phyloP scores from a whole-genome alignment of 768 basidiomycete genomes.

The Podaxis rugospora region DNA sequence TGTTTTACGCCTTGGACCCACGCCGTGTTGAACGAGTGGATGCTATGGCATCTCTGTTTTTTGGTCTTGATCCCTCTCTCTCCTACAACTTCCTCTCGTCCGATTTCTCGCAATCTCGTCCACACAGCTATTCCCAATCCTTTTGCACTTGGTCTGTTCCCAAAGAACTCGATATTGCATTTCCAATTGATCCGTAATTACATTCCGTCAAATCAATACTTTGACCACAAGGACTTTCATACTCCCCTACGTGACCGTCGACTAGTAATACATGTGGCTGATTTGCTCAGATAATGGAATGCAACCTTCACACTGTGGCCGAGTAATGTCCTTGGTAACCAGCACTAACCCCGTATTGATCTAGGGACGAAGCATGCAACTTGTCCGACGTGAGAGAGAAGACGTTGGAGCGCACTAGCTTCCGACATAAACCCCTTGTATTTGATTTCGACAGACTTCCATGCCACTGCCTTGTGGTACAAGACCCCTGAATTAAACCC shows the following conservation, averaged over 20 bases:
- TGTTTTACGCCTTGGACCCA: slow-evolving; percentile 25
- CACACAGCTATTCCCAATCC: background rate
- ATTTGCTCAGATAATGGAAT: background rate
- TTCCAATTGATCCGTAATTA: slow-evolving; percentile 9
- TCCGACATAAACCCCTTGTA: background rate
- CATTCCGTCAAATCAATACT: slow-evolving; percentile 9
- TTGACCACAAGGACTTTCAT: slow-evolving; percentile 10
- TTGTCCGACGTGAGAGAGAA: slow-evolving; percentile 4
- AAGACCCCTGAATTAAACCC: background rate
- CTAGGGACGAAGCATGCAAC: background rate
- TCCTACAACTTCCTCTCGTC: background rate
- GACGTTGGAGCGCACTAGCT: background rate
- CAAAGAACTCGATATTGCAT: slow-evolving; percentile 2
- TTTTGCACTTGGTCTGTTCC: background rate
- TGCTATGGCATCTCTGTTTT: slow-evolving; percentile 28
- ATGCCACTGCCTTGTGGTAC: slow-evolving; percentile 1
- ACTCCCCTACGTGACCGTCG: slow-evolving; percentile 5
- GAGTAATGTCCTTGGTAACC: slow-evolving; percentile 2
- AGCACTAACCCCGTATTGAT: slow-evolving; percentile 8
- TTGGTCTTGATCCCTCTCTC: slow-evolving; percentile 22
- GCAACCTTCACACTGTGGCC: background rate
- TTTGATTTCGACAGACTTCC: slow-evolving; percentile 8
- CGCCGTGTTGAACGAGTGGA: slow-evolving; percentile 33
- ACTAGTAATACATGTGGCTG: slow-evolving; percentile 10
- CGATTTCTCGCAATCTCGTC: background rate